Evolutionary conservation across 345 rosid species (phyloP).

Genomic region (Theobroma cacao): DNA sequence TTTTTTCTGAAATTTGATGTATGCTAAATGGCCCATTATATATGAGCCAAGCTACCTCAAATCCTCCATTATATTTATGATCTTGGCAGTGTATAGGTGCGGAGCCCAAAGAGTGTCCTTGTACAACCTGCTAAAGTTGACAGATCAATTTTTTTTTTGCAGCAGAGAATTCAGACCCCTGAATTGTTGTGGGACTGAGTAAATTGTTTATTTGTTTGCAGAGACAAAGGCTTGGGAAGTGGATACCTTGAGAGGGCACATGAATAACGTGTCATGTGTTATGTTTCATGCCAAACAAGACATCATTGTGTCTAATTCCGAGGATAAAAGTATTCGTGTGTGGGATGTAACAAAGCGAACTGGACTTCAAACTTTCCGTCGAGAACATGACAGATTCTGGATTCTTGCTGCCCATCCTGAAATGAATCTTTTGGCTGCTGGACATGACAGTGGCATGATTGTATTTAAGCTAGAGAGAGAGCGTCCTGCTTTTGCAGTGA

Average conservation of each 20-base stretch:
- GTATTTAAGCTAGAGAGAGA: constrained; percentile 98
- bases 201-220: constrained; percentile 33
- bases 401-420: constrained; percentile 91
- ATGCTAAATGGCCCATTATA: background rate
- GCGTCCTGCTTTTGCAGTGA: constrained; percentile 86
- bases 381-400: constrained; percentile 98
- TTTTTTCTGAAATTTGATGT: background rate
- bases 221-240: constrained; percentile 99
- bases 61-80: background rate
- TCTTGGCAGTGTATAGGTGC: background rate
- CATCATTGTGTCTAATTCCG: constrained; percentile 94
- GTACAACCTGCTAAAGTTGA: background rate
- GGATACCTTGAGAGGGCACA: constrained; percentile 95
- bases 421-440: constrained; percentile 94
- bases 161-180: background rate
- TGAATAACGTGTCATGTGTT: constrained; percentile 91
- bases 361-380: constrained; percentile 88
- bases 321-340: constrained; percentile 93
- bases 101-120: no score
- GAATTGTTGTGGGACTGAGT: background rate
- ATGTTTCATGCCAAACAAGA: constrained; percentile 97
- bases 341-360: constrained; percentile 97
- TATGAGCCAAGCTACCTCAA: background rate
- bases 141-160: background rate
- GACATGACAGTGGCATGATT: constrained; percentile 96